These are phyloP conservation scores for Hypoxylon fuscum DNA, from an alignment of 495 filamentous ascomycete genomes.

Conservation along the genomic window DNA sequence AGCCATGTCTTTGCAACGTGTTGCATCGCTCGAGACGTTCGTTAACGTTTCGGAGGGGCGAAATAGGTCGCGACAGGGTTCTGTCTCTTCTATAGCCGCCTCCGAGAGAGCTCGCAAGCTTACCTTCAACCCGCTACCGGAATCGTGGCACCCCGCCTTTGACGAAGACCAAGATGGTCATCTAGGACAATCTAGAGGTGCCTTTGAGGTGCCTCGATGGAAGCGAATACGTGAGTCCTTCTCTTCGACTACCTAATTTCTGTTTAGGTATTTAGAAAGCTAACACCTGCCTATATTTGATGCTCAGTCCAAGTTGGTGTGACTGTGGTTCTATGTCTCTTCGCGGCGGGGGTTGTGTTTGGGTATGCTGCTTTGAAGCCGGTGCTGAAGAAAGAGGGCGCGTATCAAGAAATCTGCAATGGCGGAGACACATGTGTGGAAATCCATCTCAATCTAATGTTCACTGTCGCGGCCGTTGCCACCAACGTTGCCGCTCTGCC, in stretches of 20 bases:
- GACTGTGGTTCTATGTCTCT: slow-evolving; percentile 82
- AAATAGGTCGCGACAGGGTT: slow-evolving; percentile 51
- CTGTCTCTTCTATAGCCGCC: slow-evolving; percentile 37
- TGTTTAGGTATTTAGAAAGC: slow-evolving; percentile 9
- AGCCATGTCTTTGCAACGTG: slow-evolving; percentile 61
- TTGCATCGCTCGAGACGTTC: slow-evolving; percentile 62
- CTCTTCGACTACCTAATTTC: no score
- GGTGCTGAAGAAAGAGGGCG: slow-evolving; percentile 76
- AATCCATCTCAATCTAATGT: slow-evolving; percentile 90
- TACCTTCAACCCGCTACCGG: slow-evolving; percentile 63
- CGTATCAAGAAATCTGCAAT: slow-evolving; percentile 71
- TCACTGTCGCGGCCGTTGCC: slow-evolving; percentile 87
- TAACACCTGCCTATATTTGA: slow-evolving; percentile 22
- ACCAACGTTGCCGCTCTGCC: slow-evolving; percentile 84
- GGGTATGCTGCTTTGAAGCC: slow-evolving; percentile 88
- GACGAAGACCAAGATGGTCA: slow-evolving; percentile 31
- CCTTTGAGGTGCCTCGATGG: slow-evolving; percentile 72
- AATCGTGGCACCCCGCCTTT: slow-evolving; percentile 55
- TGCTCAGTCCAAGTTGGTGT: slow-evolving; percentile 65
- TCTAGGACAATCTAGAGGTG: slow-evolving; percentile 62
- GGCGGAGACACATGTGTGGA: slow-evolving; percentile 72
- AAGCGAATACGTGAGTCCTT: slow-evolving; percentile 71
- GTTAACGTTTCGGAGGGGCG: slow-evolving; percentile 50
- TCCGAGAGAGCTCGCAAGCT: slow-evolving; percentile 55
- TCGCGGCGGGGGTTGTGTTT: slow-evolving; percentile 83